Percentiles rank a stretch among this genome's conserved stretches.
phyloP scores from a whole-genome alignment of 2,329 filamentous ascomycete genomes.

The Teratosphaeria epicoccoides region DNA sequence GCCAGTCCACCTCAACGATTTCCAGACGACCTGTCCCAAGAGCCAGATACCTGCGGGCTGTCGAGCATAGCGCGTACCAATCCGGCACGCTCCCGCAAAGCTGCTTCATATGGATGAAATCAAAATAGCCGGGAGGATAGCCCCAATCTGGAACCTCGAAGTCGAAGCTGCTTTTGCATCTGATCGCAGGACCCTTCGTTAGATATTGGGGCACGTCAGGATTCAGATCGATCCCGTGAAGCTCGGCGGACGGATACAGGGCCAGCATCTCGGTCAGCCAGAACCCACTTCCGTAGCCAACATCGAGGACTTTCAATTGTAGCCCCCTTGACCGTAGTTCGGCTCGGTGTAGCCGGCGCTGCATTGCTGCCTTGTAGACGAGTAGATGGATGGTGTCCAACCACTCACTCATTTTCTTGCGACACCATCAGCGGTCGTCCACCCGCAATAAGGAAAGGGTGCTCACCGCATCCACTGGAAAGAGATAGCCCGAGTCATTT shows the following conservation, averaged over 20 bases:
- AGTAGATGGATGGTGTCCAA: conserved; percentile 8
- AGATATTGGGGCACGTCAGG: background rate
- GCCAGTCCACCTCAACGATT: conserved; percentile 4
- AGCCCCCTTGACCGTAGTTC: background rate
- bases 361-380: conserved; percentile 2
- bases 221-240: conserved; percentile 19
- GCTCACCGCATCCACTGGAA: conserved; percentile 1
- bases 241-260: conserved; percentile 31
- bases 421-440: background rate
- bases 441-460: background rate
- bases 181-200: background rate
- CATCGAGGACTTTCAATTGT: conserved; percentile 39
- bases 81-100: conserved; percentile 65
- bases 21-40: conserved; percentile 2
- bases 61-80: conserved; percentile 65
- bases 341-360: conserved; percentile 1
- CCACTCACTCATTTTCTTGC: conserved; percentile 6
- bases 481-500: background rate
- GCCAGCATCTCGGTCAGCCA: conserved; percentile 83
- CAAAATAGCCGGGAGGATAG: conserved; percentile 57
- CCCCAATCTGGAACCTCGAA: conserved; percentile 68
- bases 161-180: conserved; percentile 3
- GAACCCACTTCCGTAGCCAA: conserved; percentile 82
- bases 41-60: conserved; percentile 38
- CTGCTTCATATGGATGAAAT: conserved; percentile 75